Evolutionary conservation across 805 yeast species (phyloP), one percentile per base, ranked within the genome.

Genomic region (Saitoella complicata): DNA sequence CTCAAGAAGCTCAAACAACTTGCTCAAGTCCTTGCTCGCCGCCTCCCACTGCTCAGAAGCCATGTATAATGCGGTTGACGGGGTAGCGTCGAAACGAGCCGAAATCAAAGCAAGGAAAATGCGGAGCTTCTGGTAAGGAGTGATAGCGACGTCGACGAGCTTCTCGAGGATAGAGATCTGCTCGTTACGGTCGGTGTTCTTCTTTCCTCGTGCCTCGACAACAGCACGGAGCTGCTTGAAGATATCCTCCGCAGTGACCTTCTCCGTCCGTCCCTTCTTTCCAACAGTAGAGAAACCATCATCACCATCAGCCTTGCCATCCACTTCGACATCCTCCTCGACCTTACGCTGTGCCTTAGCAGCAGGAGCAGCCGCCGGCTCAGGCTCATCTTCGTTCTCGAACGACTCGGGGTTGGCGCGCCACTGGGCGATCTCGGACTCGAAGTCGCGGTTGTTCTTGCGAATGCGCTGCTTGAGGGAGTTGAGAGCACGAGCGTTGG

Each of bases 201-300:
- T 88, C 71, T 87, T 87, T 69, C 98, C 98, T 67, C 98, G 79
- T 42, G 86, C 71, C 63, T 91, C 97, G 48, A 81, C 67, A 46
- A 91, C 77, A 45, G 75, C 63, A 60, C 79, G 73, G 60, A 91
- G 70, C 34, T 81, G 75, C 46, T 76, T 68, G 68, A 87, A 85
- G 46, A 86, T 76, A 46, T 68, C 71, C 11, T 66, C 69, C 46
- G 65, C 47, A n/a, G 66, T 50, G 39, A 59, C 53, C 37, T 54
- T 58, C 38, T 53, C 51, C 4, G 57, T 54, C 52, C 67, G 66
- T 36, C 66, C 64, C 7, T 62, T 57, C 46, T 58, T 53, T 42
- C 68, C 69, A 47, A 62, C 65, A 35, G 68, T 61, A 30, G 58
- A 48, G 48, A 59, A 65, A 43, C 60, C 68, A 13, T 57, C 65